A percentile compares a stretch with the other conserved stretches of the same genome.
These are phyloP conservation scores for Anacardium occidentale DNA, from an alignment of 345 rosid species.

Conservation along the genomic window DNA sequence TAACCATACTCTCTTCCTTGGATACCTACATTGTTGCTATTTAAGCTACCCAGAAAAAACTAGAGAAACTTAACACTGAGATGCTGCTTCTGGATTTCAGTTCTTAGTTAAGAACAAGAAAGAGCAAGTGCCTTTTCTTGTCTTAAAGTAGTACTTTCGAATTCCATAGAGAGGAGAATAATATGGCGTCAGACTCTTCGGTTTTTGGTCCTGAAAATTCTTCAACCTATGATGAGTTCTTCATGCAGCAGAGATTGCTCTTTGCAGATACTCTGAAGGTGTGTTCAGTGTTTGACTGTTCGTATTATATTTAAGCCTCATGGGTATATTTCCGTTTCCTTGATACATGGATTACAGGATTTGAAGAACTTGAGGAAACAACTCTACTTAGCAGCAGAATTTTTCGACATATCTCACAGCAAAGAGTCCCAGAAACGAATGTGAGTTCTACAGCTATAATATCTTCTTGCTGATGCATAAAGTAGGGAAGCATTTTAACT, in stretches of 20 bases:
- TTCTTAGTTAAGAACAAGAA: neutral
- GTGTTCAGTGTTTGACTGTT: neutral
- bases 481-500: too few relatives aligned
- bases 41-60: too few relatives aligned
- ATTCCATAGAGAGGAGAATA: slow-evolving; percentile 10
- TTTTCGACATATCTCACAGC: slow-evolving; percentile 66
- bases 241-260: slow-evolving; percentile 55
- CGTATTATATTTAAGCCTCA: neutral
- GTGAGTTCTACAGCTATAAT: slow-evolving; percentile 32
- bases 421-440: slow-evolving; percentile 59
- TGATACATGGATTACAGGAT: slow-evolving; percentile 57
- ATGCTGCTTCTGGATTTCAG: neutral
- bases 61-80: neutral
- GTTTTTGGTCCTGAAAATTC: too few relatives aligned
- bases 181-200: slow-evolving; percentile 46
- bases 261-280: slow-evolving; percentile 78
- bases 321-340: neutral
- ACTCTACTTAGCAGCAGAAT: slow-evolving; percentile 80
- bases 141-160: too few relatives aligned
- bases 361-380: slow-evolving; percentile 73
- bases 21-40: too few relatives aligned
- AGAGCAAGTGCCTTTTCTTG: neutral
- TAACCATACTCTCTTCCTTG: too few relatives aligned
- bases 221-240: too few relatives aligned
- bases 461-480: too few relatives aligned